Conservation (phyloP, 1,139 yeast genomes). For the Oligophagozyma castellii region DNA sequence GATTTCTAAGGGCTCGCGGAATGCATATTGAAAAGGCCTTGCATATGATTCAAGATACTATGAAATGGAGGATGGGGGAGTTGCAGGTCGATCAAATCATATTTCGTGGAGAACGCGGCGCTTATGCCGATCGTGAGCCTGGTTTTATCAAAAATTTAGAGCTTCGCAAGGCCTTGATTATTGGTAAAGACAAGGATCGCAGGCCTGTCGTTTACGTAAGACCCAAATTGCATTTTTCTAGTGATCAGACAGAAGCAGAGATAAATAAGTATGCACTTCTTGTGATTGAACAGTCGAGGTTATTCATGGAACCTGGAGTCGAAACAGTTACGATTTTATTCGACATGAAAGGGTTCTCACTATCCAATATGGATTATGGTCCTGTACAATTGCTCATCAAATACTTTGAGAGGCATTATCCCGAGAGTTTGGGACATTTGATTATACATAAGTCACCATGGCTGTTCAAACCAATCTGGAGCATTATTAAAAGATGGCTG, state of each 20-base stretch:
- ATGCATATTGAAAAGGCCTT: slow-evolving; percentile 51
- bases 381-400: slow-evolving; percentile 69
- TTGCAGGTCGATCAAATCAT: slow-evolving; percentile 44
- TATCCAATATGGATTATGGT: slow-evolving; percentile 71
- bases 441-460: slow-evolving; percentile 83
- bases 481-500: slow-evolving; percentile 69
- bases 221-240: slow-evolving; percentile 60
- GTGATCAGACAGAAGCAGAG: slow-evolving; percentile 55
- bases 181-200: slow-evolving; percentile 49
- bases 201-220: slow-evolving; percentile 62
- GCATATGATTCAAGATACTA: slow-evolving; percentile 51
- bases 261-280: slow-evolving; percentile 53
- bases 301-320: slow-evolving; percentile 46
- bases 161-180: slow-evolving; percentile 47
- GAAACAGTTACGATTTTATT: slow-evolving; percentile 66
- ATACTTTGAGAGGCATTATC: slow-evolving; percentile 78
- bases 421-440: slow-evolving; percentile 66
- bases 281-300: slow-evolving; percentile 56
- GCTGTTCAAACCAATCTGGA: slow-evolving; percentile 82
- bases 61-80: slow-evolving; percentile 54
- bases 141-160: slow-evolving; percentile 29
- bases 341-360: slow-evolving; percentile 60
- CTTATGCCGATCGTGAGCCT: slow-evolving; percentile 18
- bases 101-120: slow-evolving; percentile 44
- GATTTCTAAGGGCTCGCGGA: slow-evolving; percentile 64